phyloP scores from a whole-genome alignment of 768 basidiomycete genomes.

The Rhizopogon rudus region DNA sequence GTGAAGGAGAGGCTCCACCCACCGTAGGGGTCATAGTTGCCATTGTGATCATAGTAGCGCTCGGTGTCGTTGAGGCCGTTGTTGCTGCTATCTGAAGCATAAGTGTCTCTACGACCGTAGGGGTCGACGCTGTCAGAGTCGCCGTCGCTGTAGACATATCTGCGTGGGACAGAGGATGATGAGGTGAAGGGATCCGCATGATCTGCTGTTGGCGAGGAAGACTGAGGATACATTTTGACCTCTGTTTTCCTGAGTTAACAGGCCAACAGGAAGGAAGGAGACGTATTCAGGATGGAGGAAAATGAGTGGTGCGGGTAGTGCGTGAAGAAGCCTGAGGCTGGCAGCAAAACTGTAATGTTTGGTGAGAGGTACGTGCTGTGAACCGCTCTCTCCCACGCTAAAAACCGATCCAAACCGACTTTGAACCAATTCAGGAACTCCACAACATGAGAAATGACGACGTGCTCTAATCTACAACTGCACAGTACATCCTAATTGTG shows the following conservation, averaged over 20 bases:
- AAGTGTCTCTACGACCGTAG: conserved; percentile 62
- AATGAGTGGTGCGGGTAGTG: conserved; percentile 6
- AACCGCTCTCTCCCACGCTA: conserved; percentile 24
- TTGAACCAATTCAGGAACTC: not conserved
- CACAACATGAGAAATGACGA: no score
- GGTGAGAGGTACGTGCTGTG: conserved; percentile 1
- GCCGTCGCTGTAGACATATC: conserved; percentile 64
- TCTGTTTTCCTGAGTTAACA: conserved; percentile 7
- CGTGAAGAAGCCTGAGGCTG: not conserved
- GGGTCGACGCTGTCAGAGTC: conserved; percentile 66
- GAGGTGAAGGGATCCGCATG: conserved; percentile 62
- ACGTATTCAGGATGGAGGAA: conserved; percentile 11
- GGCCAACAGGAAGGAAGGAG: conserved; percentile 9
- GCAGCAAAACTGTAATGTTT: not conserved
- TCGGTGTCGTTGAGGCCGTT: conserved; percentile 41
- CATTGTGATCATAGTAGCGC: conserved; percentile 60
- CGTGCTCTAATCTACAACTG: no score
- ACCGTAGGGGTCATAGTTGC: conserved; percentile 65
- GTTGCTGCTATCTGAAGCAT: conserved; percentile 66
- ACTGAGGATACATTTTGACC: conserved; percentile 43
- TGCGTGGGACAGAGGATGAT: conserved; percentile 30
- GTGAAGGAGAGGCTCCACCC: conserved; percentile 12
- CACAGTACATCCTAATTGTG: no score
- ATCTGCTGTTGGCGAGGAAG: conserved; percentile 56
- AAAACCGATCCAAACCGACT: conserved; percentile 11